Conservation (phyloP, 768 basidiomycete species). For the Phlebiopsis gigantea region DNA sequence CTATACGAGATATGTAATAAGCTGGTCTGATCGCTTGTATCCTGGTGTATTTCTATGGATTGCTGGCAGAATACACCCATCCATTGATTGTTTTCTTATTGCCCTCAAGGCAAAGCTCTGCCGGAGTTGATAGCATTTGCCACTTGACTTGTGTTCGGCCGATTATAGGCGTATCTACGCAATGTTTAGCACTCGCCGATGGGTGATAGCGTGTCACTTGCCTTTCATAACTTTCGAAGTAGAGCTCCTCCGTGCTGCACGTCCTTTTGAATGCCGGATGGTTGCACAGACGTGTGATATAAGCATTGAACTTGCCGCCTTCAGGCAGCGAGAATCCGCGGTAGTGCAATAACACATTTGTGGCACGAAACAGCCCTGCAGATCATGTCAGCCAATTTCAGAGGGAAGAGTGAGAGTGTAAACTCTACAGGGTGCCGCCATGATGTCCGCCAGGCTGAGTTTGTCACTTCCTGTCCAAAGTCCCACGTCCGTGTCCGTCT, state of each 20-base stretch:
- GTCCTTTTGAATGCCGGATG: slow-evolving; percentile 65
- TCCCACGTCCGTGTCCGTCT: slow-evolving; percentile 41
- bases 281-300: slow-evolving; percentile 46
- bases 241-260: slow-evolving; percentile 62
- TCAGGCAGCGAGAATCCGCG: slow-evolving; percentile 56
- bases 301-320: slow-evolving; percentile 44
- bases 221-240: slow-evolving; percentile 72
- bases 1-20: background rate
- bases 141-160: slow-evolving; percentile 72
- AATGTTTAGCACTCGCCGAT: background rate
- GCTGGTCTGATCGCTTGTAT: background rate
- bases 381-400: background rate
- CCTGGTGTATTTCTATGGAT: background rate
- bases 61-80: too few relatives aligned
- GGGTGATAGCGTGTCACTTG: slow-evolving; percentile 19
- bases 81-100: background rate
- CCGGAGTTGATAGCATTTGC: slow-evolving; percentile 73
- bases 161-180: slow-evolving; percentile 67
- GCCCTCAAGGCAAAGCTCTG: slow-evolving; percentile 51
- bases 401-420: background rate
- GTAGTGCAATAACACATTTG: slow-evolving; percentile 59
- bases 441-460: slow-evolving; percentile 59
- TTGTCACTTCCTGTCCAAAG: slow-evolving; percentile 55
- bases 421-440: slow-evolving; percentile 62
- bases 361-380: slow-evolving; percentile 65